These are phyloP conservation scores for Fusarium stilboides DNA, from an alignment of 2,329 filamentous ascomycete genomes.

Conservation along the genomic window DNA sequence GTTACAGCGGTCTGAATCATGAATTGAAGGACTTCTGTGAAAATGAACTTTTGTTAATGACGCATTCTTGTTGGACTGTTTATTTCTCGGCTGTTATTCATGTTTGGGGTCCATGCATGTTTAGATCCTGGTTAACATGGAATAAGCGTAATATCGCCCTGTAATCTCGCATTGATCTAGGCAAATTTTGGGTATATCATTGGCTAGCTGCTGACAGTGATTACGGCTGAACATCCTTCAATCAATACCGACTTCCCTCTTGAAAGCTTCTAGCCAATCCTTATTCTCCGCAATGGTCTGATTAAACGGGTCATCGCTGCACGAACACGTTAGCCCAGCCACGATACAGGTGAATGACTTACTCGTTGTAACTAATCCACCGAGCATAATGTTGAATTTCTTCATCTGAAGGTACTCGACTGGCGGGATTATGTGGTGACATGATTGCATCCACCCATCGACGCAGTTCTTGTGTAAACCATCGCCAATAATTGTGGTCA, in stretches of 20 bases:
- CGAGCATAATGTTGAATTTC: constrained; percentile 50
- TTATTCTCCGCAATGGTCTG: constrained; percentile 47
- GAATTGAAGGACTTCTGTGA: neutral
- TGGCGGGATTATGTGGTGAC: constrained; percentile 46
- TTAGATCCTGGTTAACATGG: too few species aligned
- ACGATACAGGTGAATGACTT: neutral
- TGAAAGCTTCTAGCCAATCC: constrained; percentile 47
- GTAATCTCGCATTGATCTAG: too few species aligned
- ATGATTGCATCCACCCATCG: constrained; percentile 48
- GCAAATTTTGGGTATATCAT: too few species aligned
- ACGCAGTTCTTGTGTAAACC: constrained; percentile 42
- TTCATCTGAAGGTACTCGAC: constrained; percentile 43
- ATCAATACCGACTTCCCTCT: constrained; percentile 44
- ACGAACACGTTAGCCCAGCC: constrained; percentile 7
- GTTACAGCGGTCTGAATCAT: neutral
- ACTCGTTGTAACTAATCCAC: constrained; percentile 50
- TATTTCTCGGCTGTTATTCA: too few species aligned
- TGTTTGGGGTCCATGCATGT: too few species aligned
- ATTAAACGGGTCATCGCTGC: constrained; percentile 49
- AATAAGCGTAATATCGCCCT: too few species aligned
- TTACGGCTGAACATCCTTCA: neutral
- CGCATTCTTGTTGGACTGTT: too few species aligned
- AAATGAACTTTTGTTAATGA: too few species aligned
- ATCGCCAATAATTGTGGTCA: constrained; percentile 46
- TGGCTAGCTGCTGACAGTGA: too few species aligned